Conservation (phyloP, 176 grass and related monocot genomes). For the Musa troglodytarum region DNA sequence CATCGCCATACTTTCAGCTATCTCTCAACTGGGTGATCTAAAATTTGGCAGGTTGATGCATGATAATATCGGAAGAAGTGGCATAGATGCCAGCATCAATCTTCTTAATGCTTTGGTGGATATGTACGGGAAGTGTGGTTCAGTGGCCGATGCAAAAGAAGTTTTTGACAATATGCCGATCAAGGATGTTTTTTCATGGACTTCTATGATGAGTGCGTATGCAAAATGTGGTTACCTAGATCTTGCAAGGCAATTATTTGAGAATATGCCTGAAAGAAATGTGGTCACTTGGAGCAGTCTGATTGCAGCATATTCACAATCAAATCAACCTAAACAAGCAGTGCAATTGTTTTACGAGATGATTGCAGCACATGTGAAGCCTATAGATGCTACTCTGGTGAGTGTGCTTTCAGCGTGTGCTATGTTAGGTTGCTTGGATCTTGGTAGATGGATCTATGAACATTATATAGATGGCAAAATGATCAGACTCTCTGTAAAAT, state of each 20-base stretch:
- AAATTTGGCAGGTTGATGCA: constrained; percentile 31
- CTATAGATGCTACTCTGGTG: constrained; percentile 52
- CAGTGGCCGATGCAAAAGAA: constrained; percentile 32
- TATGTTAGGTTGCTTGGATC: constrained; percentile 41
- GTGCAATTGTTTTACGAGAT: constrained; percentile 36
- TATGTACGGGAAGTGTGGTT: constrained; percentile 54
- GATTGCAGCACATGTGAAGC: constrained; percentile 34
- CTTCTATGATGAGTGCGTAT: constrained; percentile 45
- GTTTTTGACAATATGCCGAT: constrained; percentile 35
- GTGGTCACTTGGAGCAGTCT: constrained; percentile 55
- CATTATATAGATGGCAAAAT: constrained; percentile 34
- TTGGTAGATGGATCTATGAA: constrained; percentile 42
- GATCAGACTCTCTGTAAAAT: constrained; percentile 31
- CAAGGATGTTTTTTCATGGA: constrained; percentile 68
- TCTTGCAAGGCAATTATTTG: constrained; percentile 26
- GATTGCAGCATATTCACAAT: constrained; percentile 42
- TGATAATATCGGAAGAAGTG: constrained; percentile 18
- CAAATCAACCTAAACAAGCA: constrained; percentile 37
- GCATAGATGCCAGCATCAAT: constrained; percentile 7
- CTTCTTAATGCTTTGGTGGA: constrained; percentile 40
- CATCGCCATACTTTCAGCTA: constrained; percentile 24
- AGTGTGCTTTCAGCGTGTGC: constrained; percentile 46
- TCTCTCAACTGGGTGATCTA: constrained; percentile 38
- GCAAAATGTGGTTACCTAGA: constrained; percentile 42
- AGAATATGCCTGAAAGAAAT: constrained; percentile 48